Percentiles rank a stretch among this genome's conserved stretches.
These are phyloP conservation scores for Niveomyces coronatus DNA, from an alignment of 2,329 filamentous ascomycete species.

Conservation along the genomic window DNA sequence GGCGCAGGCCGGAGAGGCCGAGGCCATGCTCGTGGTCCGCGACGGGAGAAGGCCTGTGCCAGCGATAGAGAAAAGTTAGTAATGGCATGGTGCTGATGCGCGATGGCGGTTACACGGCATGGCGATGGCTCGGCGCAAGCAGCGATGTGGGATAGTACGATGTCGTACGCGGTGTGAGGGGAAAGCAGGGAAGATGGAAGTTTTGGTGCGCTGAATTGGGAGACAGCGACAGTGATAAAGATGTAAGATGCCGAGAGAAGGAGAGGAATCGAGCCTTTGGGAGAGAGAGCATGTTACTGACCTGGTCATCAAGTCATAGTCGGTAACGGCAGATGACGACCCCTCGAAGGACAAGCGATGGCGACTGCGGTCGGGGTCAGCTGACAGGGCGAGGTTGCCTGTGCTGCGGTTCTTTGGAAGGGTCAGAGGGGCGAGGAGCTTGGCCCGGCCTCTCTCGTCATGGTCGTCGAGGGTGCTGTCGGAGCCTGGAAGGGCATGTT, in stretches of 20 bases:
- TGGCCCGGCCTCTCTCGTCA: constrained; percentile 32
- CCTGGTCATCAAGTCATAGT: constrained; percentile 66
- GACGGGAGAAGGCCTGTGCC: constrained; percentile 65
- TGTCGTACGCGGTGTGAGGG: too few species aligned
- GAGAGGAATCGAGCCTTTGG: background rate
- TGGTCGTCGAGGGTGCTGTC: constrained; percentile 15
- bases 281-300: constrained; percentile 26
- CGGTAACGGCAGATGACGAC: constrained; percentile 43
- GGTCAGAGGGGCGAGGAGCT: constrained; percentile 36
- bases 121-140: constrained; percentile 2
- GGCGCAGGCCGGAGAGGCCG: constrained; percentile 75
- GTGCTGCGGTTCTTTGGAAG: constrained; percentile 57
- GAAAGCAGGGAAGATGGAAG: too few species aligned
- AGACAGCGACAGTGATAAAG: too few species aligned
- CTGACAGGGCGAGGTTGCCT: constrained; percentile 44
- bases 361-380: constrained; percentile 47
- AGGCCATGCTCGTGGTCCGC: constrained; percentile 81
- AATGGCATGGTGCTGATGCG: constrained; percentile 7
- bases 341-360: constrained; percentile 71
- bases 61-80: constrained; percentile 18
- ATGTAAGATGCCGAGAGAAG: background rate
- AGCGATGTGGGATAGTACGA: too few species aligned
- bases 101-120: constrained; percentile 4
- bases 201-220: too few species aligned
- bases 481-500: constrained; percentile 11